Base-by-base conservation (phyloP, 768 basidiomycete genomes). In the Macrolepiota albuminosa region DNA sequence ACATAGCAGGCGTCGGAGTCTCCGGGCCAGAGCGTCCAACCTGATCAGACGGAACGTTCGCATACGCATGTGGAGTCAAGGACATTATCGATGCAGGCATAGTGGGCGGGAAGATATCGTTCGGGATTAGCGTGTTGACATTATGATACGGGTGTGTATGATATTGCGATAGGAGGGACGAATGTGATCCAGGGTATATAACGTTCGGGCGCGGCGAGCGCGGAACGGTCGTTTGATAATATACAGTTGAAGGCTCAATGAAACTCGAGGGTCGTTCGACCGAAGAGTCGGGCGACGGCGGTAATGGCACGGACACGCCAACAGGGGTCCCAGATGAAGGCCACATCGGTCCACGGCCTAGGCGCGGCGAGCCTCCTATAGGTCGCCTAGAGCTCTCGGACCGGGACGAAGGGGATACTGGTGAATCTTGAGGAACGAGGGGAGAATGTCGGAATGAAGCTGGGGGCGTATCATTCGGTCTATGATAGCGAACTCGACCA, bases 181-280 rank as follows among this genome's bases (percentile, higher is more conserved):
- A 71, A 65, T 74, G 76, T 6, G 75, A 71, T 73, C 74, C 75
- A 58, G 75, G 79, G 76, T 83, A 80, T 81, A 79, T 61, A 46
- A 74, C 67, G 63, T 74, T 74, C 39, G 79, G 74, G 62, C 77
- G 76, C 53, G 81, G 78, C 1, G 81, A 79, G 63, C 78, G 72
- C 57, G 80, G 76, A 58, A 66, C 74, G 57, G 79, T 76, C 33
- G 85, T 86, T 75, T 88, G 83, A 70, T 87, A 88, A 75, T 77
- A 87, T 81, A 88, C 84, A 81, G 82, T 85, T 63, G 80, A 75
- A 65, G 79, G 67, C 68, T 81, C 81, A 59, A 75, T 66, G 68
- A 68, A 72, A 63, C 39, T 69, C 70, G 57, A 71, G 26, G 56
- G 46, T 13, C 18, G 67, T 37, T 72, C 70, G 59, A 69, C 64